Percentiles rank a stretch among this genome's conserved stretches.
phyloP scores from a whole-genome alignment of 2,329 filamentous ascomycete species.

The Dothistroma pini region DNA sequence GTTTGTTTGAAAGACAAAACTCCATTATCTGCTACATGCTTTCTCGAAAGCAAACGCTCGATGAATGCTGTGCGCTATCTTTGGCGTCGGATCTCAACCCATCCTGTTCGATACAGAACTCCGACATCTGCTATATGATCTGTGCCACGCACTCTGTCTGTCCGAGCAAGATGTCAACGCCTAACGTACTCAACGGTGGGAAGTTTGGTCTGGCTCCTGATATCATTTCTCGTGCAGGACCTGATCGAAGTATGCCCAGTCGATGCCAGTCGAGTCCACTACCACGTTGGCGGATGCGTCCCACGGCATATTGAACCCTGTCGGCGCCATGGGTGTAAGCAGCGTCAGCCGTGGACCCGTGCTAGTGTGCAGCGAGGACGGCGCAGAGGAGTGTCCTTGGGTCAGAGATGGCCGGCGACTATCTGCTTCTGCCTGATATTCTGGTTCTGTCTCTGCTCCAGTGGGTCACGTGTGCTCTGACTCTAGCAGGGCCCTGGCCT shows the following conservation, averaged over 20 bases:
- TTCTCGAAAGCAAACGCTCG: neutral
- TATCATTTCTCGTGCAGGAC: constrained; percentile 5
- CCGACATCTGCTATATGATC: neutral
- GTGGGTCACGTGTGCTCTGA: neutral
- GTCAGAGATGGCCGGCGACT: neutral
- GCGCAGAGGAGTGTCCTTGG: neutral
- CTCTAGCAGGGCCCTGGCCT: constrained; percentile 2
- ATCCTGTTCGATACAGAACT: neutral
- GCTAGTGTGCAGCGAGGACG: neutral
- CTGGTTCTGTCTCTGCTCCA: neutral
- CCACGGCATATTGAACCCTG: neutral
- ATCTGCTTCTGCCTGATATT: neutral
- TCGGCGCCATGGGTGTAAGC: neutral
- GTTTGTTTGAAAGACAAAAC: constrained; percentile 38
- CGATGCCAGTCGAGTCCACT: constrained; percentile 8
- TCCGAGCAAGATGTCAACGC: too few species aligned
- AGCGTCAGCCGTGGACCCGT: neutral
- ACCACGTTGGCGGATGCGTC: constrained; percentile 3
- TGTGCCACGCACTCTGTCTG: neutral
- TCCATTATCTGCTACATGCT: neutral
- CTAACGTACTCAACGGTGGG: neutral
- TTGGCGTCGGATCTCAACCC: neutral
- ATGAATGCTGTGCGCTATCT: neutral
- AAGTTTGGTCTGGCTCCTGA: neutral
- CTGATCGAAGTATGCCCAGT: constrained; percentile 17